These are phyloP conservation scores for Dothistroma septosporum DNA, from an alignment of 2,329 filamentous ascomycete species.

Conservation along the genomic window DNA sequence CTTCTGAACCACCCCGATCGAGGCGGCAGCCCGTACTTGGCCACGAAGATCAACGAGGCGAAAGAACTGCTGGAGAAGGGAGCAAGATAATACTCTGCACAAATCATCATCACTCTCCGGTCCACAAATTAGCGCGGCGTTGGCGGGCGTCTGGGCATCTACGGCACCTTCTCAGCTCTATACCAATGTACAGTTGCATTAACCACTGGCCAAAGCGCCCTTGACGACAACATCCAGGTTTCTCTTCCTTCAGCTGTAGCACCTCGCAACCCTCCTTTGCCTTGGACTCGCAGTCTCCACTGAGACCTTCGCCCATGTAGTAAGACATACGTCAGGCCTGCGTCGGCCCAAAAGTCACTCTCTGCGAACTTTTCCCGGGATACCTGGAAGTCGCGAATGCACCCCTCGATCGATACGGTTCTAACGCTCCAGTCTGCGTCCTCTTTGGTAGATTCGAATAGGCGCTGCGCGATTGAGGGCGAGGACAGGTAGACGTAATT, in stretches of 20 bases:
- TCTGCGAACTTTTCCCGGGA: slow-evolving; percentile 44
- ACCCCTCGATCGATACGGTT: slow-evolving; percentile 32
- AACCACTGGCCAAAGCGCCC: slow-evolving; percentile 23
- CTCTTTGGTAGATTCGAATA: slow-evolving; percentile 35
- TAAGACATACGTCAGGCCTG: slow-evolving; percentile 18
- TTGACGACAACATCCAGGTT: slow-evolving; percentile 37
- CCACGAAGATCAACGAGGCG: slow-evolving; percentile 97
- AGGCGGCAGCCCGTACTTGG: slow-evolving; percentile 91
- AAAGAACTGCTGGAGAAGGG: slow-evolving; percentile 89
- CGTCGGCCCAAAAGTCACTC: slow-evolving; percentile 41
- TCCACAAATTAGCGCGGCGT: slow-evolving; percentile 12
- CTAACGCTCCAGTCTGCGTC: slow-evolving; percentile 37
- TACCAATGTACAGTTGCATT: background rate
- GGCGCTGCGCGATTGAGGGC: slow-evolving; percentile 36
- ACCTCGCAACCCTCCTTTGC: slow-evolving; percentile 37
- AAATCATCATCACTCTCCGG: background rate
- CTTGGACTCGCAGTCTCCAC: slow-evolving; percentile 26
- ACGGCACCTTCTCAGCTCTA: background rate
- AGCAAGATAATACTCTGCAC: slow-evolving; percentile 1
- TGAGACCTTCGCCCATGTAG: slow-evolving; percentile 23
- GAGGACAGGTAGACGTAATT: slow-evolving; percentile 36
- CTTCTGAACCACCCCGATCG: slow-evolving; percentile 96
- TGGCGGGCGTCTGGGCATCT: slow-evolving; percentile 1
- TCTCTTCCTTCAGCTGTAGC: slow-evolving; percentile 38
- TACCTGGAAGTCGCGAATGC: slow-evolving; percentile 47